Base-by-base conservation (phyloP, 768 basidiomycete species). In the Amylocystis lapponica region DNA sequence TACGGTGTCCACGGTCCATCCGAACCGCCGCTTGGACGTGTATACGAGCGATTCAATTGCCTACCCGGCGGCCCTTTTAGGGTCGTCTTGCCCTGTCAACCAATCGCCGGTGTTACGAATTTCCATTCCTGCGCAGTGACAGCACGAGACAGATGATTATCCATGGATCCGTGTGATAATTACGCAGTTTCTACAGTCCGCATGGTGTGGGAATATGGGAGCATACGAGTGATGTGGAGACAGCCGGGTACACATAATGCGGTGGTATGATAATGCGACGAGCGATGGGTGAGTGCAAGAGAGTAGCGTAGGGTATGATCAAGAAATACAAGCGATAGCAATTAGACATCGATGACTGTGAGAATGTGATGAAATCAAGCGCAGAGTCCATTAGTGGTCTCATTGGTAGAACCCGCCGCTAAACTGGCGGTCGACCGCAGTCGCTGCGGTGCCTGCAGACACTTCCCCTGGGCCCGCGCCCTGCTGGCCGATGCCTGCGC, bases 401-500 rank as follows among this genome's bases (percentile, higher is more conserved):
- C 34, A 42, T 25, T 17, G 41, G 27, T 42, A 42, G 19, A 42
- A 26, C 13, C 13, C 26, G 23, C 27, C 29, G 14, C 21, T 19
- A 30, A 23, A 42, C 13, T 25, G 26, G 20, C 41, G 41, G 29
- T 12, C 29, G 26, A 22, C 39, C n/a, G 27, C 39, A 22, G 27
- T 26, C 19, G 29, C 25, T n/a, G 20, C 40, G 11, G 52, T 41
- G 16, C 45, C 16, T 27, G 52, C 35, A 31, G 53, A 34, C 11
- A 54, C 34, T 22, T 50, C 47, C 38, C 39, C 42, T 19, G 49
- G 21, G 11, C 43, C 42, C 13, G 41, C 21, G 4, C 46, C 45
- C 41, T 36, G 16, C 30, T 54, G 52, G 13, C 40, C 49, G 27
- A 54, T 39, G 27, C 31, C 14, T 21, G 53, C 33, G 25, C 41